Conservation (phyloP, 495 filamentous ascomycete genomes). For the Cryomyces minteri region DNA sequence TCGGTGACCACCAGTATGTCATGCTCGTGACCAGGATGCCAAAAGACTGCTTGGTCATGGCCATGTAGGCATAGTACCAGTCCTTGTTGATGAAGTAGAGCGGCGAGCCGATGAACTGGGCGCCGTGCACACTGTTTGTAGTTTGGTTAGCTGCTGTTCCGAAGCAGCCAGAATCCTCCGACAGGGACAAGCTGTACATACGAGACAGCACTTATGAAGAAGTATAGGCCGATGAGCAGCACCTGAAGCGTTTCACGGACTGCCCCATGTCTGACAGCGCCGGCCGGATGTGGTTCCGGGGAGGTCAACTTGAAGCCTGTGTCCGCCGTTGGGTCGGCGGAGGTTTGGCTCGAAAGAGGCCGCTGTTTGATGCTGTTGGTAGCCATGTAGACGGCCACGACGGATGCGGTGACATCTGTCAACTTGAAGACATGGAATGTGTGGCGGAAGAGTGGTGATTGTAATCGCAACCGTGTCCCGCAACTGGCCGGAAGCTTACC, state of each 20-base stretch:
- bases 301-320: too few species aligned
- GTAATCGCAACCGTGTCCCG: too few species aligned
- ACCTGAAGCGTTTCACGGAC: constrained; percentile 46
- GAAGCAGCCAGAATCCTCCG: not conserved
- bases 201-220: constrained; percentile 29
- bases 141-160: not conserved
- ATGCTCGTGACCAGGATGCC: constrained; percentile 54
- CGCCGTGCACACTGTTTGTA: constrained; percentile 30
- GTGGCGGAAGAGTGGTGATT: too few species aligned
- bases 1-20: constrained; percentile 71
- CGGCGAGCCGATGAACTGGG: constrained; percentile 49
- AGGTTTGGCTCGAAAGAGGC: too few species aligned
- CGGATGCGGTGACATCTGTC: too few species aligned
- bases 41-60: constrained; percentile 58
- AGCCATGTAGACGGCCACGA: too few species aligned
- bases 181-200: constrained; percentile 2
- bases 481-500: too few species aligned
- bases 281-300: constrained; percentile 32
- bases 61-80: constrained; percentile 60
- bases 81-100: constrained; percentile 52
- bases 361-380: too few species aligned
- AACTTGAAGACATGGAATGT: too few species aligned
- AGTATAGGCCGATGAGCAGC: constrained; percentile 44
- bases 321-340: too few species aligned
- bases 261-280: constrained; percentile 48